Conservation (phyloP, 2,329 filamentous ascomycete species). For the Coniella vitis region DNA sequence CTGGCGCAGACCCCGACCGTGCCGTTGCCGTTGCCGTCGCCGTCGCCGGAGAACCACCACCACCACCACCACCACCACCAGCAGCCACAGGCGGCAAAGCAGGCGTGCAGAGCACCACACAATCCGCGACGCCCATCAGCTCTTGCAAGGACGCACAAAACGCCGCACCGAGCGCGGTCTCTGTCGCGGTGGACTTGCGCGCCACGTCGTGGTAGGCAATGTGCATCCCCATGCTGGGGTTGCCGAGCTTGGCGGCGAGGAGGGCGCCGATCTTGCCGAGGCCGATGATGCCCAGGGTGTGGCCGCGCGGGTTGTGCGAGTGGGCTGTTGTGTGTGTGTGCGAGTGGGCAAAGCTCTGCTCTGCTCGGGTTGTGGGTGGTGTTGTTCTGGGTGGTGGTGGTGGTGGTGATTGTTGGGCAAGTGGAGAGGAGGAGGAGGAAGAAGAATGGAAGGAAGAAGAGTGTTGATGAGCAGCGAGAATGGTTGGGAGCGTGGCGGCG, state of each 20-base stretch:
- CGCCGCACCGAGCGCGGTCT: conserved; percentile 34
- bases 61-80: too few relatives aligned
- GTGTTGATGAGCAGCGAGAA: conserved; percentile 21
- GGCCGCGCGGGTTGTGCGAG: conserved; percentile 57
- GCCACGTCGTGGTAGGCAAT: conserved; percentile 57
- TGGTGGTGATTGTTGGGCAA: too few relatives aligned
- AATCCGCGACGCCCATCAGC: conserved; percentile 49
- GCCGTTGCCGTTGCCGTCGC: too few relatives aligned
- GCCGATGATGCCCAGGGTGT: conserved; percentile 59
- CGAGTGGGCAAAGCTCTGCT: conserved; percentile 44
- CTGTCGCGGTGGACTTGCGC: conserved; percentile 38
- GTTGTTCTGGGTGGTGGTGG: too few relatives aligned
- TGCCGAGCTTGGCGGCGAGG: conserved; percentile 51
- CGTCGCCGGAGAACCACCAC: too few relatives aligned
- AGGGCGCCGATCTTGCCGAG: conserved; percentile 60
- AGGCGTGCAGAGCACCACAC: conserved; percentile 56
- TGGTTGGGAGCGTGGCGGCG: conserved; percentile 40
- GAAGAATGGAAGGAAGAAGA: too few relatives aligned
- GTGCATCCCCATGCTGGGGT: conserved; percentile 56
- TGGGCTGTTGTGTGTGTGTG: conserved; percentile 52
- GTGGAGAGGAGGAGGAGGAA: too few relatives aligned
- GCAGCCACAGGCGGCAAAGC: conserved; percentile 34
- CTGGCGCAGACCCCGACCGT: too few relatives aligned
- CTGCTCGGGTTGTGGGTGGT: too few relatives aligned
- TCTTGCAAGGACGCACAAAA: conserved; percentile 45